Percentiles rank a stretch among this genome's conserved stretches.
These are phyloP conservation scores for Calonectria ilicicola DNA, from an alignment of 2,329 filamentous ascomycete species.

Conservation along the genomic window DNA sequence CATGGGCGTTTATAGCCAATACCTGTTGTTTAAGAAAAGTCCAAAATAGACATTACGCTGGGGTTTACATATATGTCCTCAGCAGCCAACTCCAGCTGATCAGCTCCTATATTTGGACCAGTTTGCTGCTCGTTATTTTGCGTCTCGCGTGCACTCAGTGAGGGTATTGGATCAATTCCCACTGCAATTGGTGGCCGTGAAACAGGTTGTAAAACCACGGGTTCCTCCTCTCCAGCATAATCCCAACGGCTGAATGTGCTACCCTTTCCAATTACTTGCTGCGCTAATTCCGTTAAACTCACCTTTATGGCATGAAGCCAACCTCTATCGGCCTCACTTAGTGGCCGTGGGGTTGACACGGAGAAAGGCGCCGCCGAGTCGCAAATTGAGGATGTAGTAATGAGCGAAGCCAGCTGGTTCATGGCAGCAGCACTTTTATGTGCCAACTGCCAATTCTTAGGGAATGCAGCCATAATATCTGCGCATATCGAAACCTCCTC, in stretches of 20 bases:
- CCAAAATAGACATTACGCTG: background rate
- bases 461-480: constrained; percentile 52
- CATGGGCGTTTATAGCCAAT: constrained; percentile 3
- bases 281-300: background rate
- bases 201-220: background rate
- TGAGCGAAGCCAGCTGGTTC: constrained; percentile 32
- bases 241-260: constrained; percentile 5
- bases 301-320: background rate
- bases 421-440: constrained; percentile 49
- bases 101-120: background rate
- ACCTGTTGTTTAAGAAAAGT: constrained; percentile 3
- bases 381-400: constrained; percentile 16
- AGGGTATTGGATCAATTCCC: background rate
- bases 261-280: constrained; percentile 4
- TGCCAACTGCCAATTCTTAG: constrained; percentile 49
- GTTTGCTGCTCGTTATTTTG: background rate
- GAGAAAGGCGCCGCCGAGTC: background rate
- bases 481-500: constrained; percentile 50
- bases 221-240: background rate
- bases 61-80: background rate
- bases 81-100: background rate
- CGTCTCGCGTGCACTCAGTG: background rate
- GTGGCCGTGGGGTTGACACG: background rate
- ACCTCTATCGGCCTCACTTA: background rate
- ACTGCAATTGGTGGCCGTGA: background rate